Evolutionary conservation across 2,329 filamentous ascomycete species (phyloP).

Genomic region (Fusarium drepaniforme): DNA sequence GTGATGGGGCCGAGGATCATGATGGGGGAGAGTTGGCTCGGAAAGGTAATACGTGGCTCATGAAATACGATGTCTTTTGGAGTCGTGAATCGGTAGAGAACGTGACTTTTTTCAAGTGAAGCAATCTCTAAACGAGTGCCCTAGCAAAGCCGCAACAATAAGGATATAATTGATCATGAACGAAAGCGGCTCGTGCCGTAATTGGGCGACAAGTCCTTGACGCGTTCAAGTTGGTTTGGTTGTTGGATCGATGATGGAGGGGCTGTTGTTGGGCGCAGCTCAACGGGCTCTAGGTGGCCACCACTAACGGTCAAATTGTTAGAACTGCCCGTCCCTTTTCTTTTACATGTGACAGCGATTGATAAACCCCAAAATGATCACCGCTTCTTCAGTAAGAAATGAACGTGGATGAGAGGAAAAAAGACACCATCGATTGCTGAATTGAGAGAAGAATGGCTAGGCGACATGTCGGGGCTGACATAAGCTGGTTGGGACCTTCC

Average conservation of each 20-base stretch:
- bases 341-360: slow-evolving; percentile 23
- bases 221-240: slow-evolving; percentile 25
- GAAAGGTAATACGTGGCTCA: slow-evolving; percentile 13
- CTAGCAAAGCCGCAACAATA: neutral
- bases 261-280: slow-evolving; percentile 17
- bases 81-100: neutral
- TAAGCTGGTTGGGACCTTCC: slow-evolving; percentile 28
- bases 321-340: slow-evolving; percentile 5
- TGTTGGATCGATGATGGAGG: slow-evolving; percentile 37
- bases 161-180: neutral
- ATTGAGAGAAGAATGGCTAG: slow-evolving; percentile 13
- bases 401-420: neutral
- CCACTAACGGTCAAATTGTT: slow-evolving; percentile 5
- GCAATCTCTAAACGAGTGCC: neutral
- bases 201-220: slow-evolving; percentile 26
- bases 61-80: slow-evolving; percentile 11
- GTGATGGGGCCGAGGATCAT: slow-evolving; percentile 84
- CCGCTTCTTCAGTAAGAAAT: neutral
- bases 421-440: neutral
- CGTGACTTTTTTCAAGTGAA: neutral
- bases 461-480: slow-evolving; percentile 27
- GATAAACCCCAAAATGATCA: neutral
- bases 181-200: neutral
- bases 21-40: slow-evolving; percentile 33
- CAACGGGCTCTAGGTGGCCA: neutral